Evolutionary conservation across 345 rosid species (phyloP).

Genomic region (Corchorus olitorius): DNA sequence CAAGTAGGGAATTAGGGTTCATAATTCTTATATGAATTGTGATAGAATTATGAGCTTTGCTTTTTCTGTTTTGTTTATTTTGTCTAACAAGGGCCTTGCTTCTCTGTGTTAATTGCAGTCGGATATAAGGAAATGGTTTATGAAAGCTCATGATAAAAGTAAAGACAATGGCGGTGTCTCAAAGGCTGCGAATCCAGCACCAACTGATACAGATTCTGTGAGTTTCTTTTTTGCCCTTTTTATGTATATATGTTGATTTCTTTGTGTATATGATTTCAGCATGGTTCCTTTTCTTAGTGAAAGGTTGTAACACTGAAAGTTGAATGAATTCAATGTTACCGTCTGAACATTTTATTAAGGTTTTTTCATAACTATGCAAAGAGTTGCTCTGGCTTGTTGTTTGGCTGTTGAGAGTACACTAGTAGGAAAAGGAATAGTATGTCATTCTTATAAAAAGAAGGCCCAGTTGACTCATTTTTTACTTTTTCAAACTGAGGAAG

Average conservation of each 20-base stretch:
- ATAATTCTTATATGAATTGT: neutral
- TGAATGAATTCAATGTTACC: conserved; percentile 4
- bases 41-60: neutral
- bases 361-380: neutral
- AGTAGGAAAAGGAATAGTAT: neutral
- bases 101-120: conserved; percentile 48
- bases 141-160: conserved; percentile 87
- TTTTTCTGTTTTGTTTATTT: conserved; percentile 9
- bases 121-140: conserved; percentile 95
- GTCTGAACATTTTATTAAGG: neutral
- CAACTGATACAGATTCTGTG: conserved; percentile 51
- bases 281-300: neutral
- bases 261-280: neutral
- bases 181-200: conserved; percentile 38
- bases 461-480: neutral
- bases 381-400: neutral
- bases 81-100: conserved; percentile 3
- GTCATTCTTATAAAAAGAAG: too few species aligned
- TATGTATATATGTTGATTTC: neutral
- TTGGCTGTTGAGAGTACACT: neutral
- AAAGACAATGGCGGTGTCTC: conserved; percentile 52
- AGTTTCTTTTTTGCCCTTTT: conserved; percentile 17
- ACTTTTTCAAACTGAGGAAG: neutral
- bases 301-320: neutral
- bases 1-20: neutral